phyloP scores from a whole-genome alignment of 2,329 filamentous ascomycete genomes.

The Xylariaceae sp. region DNA sequence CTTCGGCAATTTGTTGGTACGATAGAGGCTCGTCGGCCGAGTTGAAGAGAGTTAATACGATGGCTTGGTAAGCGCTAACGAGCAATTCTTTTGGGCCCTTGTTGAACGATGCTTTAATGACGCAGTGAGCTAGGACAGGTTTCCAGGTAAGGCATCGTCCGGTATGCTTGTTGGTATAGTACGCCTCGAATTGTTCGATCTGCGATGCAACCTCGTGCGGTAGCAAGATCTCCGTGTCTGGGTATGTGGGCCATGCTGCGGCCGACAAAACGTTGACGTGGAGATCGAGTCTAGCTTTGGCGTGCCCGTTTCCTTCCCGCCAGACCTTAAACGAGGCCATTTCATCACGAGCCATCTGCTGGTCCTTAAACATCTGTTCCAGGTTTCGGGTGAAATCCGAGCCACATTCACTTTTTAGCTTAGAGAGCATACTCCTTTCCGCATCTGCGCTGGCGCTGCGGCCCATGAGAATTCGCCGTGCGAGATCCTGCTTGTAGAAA shows the following conservation, averaged over 20 bases:
- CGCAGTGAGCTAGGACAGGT: constrained; percentile 84
- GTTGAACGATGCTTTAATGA: constrained; percentile 73
- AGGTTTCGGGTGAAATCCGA: constrained; percentile 93
- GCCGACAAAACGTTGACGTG: constrained; percentile 87
- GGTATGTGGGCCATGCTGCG: constrained; percentile 88
- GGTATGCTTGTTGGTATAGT: constrained; percentile 86
- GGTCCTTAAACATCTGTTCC: constrained; percentile 99
- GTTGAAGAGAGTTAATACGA: constrained; percentile 89
- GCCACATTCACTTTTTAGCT: constrained; percentile 89
- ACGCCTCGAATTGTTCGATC: constrained; percentile 72
- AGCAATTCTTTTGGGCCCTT: constrained; percentile 81
- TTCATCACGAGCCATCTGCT: constrained; percentile 87
- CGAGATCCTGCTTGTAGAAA: constrained; percentile 98
- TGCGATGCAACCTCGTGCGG: constrained; percentile 70
- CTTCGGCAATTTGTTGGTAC: constrained; percentile 69
- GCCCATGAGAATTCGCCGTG: constrained; percentile 81
- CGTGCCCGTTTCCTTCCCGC: constrained; percentile 43
- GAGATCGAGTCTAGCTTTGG: constrained; percentile 59
- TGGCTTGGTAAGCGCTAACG: constrained; percentile 86
- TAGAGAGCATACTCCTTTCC: constrained; percentile 89
- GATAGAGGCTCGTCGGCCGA: constrained; percentile 56
- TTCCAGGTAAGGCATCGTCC: constrained; percentile 88
- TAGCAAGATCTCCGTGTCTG: constrained; percentile 65
- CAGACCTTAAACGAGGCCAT: constrained; percentile 80
- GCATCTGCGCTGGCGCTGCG: constrained; percentile 91